These are phyloP conservation scores for Taiwanofungus camphoratus DNA, from an alignment of 1,284 basidiomycete genomes.

Conservation along the genomic window DNA sequence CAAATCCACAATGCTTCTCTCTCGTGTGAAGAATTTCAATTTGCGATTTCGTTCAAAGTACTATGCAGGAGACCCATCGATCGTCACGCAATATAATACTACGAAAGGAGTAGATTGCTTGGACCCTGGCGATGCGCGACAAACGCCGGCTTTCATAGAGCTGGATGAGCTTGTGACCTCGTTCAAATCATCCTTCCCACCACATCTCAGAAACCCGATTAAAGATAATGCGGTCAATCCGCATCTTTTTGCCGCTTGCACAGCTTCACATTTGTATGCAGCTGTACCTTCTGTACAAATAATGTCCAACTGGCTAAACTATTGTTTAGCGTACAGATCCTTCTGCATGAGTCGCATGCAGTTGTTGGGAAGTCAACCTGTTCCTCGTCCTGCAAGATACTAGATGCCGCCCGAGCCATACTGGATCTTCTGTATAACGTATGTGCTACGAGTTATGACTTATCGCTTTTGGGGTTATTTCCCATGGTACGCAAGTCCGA, in stretches of 20 bases:
- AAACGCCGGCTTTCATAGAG: conserved; percentile 58
- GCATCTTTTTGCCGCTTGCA: conserved; percentile 58
- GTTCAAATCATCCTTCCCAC: conserved; percentile 57
- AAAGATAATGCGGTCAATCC: conserved; percentile 52
- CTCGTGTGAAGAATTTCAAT: conserved; percentile 69
- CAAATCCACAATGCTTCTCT: conserved; percentile 63
- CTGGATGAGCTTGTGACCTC: conserved; percentile 52
- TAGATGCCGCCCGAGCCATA: conserved; percentile 58
- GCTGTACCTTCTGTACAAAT: background rate
- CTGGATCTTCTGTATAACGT: conserved; percentile 63
- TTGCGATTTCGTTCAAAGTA: conserved; percentile 56
- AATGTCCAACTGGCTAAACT: conserved; percentile 3
- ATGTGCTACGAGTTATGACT: conserved; percentile 64
- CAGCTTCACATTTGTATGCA: conserved; percentile 60
- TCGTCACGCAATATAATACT: conserved; percentile 27
- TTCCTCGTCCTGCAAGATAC: conserved; percentile 58
- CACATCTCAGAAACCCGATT: conserved; percentile 47
- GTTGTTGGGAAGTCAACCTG: conserved; percentile 51
- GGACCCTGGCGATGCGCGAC: conserved; percentile 41
- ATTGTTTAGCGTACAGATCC: conserved; percentile 47
- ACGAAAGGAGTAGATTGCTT: conserved; percentile 12
- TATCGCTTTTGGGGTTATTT: conserved; percentile 58
- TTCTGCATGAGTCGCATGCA: conserved; percentile 71
- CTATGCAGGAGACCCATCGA: conserved; percentile 46
- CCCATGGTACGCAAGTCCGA: conserved; percentile 52